These are phyloP conservation scores for Candida awuae DNA, from an alignment of 805 yeast species.

Conservation along the genomic window DNA sequence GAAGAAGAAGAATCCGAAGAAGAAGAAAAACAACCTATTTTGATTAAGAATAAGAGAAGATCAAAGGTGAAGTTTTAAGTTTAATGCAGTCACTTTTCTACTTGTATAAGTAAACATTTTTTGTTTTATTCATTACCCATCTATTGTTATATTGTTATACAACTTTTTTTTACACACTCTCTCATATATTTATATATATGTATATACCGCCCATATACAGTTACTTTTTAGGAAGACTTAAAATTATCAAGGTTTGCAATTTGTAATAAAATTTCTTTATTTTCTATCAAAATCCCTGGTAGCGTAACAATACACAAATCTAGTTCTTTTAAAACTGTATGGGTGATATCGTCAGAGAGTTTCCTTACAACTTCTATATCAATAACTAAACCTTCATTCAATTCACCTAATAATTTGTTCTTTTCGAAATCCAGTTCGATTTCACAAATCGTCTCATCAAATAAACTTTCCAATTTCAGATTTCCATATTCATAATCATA, in stretches of 20 bases:
- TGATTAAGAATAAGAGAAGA: conserved; percentile 55
- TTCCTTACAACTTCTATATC: conserved; percentile 16
- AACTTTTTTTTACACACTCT: too few relatives aligned
- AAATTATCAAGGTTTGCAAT: background rate
- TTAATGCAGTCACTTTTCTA: background rate
- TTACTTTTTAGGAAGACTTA: background rate
- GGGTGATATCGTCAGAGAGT: background rate
- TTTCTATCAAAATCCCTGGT: background rate
- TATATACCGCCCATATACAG: background rate
- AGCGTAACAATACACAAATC: background rate
- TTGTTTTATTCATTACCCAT: background rate
- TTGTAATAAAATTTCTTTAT: background rate
- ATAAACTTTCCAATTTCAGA: conserved; percentile 13
- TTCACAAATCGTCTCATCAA: conserved; percentile 6
- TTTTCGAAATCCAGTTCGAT: conserved; percentile 10
- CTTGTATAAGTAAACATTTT: background rate
- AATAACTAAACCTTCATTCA: conserved; percentile 18
- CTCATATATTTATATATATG: background rate
- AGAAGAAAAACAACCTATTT: conserved; percentile 39
- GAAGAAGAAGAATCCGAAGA: conserved; percentile 34
- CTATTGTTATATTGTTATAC: too few relatives aligned
- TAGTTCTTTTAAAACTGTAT: background rate
- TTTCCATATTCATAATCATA: conserved; percentile 16
- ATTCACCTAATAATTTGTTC: conserved; percentile 5
- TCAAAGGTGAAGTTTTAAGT: conserved; percentile 38